Conservation (phyloP, 202 grass and related monocot species). For the Eragrostis tef region DNA sequence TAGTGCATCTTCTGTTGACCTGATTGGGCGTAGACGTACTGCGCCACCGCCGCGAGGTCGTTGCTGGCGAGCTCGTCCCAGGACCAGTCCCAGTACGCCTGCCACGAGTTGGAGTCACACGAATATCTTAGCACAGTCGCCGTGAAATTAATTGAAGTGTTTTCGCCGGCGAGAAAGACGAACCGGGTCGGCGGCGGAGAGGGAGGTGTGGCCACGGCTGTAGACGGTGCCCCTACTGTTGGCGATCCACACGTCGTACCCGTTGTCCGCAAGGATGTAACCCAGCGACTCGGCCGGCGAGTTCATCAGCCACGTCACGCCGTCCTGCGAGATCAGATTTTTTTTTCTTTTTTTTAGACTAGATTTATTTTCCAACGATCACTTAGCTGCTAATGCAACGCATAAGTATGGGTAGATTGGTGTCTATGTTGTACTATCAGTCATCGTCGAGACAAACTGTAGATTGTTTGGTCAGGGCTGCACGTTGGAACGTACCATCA, state of each 20-base stretch:
- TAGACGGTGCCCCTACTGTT: conserved; percentile 59
- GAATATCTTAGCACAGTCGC: too few relatives aligned
- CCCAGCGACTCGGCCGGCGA: conserved; percentile 57
- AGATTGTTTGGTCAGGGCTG: too few relatives aligned
- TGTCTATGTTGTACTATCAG: too few relatives aligned
- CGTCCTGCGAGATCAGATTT: conserved; percentile 42
- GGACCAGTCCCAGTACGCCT: conserved; percentile 69
- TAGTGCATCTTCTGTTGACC: conserved; percentile 54
- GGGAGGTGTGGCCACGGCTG: conserved; percentile 55
- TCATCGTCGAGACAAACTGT: too few relatives aligned
- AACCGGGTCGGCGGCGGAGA: conserved; percentile 45
- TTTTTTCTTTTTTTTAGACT: too few relatives aligned
- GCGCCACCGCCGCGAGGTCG: conserved; percentile 49
- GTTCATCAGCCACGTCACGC: conserved; percentile 67
- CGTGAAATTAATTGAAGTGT: too few relatives aligned
- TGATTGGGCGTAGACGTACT: conserved; percentile 45
- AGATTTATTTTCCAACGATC: too few relatives aligned
- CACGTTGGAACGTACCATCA: conserved; percentile 45
- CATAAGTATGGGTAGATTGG: too few relatives aligned
- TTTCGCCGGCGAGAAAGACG: too few relatives aligned
- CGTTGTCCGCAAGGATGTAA: conserved; percentile 59
- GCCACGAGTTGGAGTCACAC: too few relatives aligned
- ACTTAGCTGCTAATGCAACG: too few relatives aligned
- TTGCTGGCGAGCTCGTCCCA: conserved; percentile 61
- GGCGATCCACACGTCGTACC: conserved; percentile 72